phyloP scores from a whole-genome alignment of 768 basidiomycete species.

The Leccinum truebloodii region DNA sequence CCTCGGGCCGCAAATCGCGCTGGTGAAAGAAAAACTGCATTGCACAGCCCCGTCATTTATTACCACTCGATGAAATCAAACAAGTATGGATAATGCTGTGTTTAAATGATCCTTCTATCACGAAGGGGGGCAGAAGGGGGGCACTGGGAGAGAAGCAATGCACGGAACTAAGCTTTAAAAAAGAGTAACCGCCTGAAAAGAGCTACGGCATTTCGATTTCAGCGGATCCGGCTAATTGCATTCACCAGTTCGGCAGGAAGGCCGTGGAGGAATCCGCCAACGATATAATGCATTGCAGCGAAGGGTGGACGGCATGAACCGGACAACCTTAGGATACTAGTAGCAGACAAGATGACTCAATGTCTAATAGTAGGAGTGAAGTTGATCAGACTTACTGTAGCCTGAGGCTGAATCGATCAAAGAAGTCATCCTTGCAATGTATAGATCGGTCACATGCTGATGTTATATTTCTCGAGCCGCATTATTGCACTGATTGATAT shows the following conservation, averaged over 20 bases:
- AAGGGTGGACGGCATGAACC: not conserved
- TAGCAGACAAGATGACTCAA: not conserved
- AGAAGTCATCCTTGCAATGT: not conserved
- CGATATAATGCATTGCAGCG: not conserved
- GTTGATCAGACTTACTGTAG: not conserved
- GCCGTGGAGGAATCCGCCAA: not conserved
- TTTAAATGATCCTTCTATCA: not conserved
- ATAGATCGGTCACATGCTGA: not conserved
- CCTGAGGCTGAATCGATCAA: not conserved
- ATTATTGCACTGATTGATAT: slow-evolving; percentile 29
- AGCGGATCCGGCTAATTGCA: too few relatives aligned
- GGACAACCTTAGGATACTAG: not conserved
- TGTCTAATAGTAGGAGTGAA: not conserved
- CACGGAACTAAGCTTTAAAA: not conserved
- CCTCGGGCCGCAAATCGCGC: not conserved
- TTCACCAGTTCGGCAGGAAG: not conserved
- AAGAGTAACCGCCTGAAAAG: not conserved
- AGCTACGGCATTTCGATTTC: not conserved
- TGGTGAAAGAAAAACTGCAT: not conserved
- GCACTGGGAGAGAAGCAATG: not conserved
- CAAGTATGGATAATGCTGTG: not conserved
- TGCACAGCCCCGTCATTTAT: not conserved
- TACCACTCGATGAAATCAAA: not conserved
- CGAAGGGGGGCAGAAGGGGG: not conserved
- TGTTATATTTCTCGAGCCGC: not conserved